Evolutionary conservation across 2,329 filamentous ascomycete species (phyloP).

Genomic region (Colletotrichum horii): DNA sequence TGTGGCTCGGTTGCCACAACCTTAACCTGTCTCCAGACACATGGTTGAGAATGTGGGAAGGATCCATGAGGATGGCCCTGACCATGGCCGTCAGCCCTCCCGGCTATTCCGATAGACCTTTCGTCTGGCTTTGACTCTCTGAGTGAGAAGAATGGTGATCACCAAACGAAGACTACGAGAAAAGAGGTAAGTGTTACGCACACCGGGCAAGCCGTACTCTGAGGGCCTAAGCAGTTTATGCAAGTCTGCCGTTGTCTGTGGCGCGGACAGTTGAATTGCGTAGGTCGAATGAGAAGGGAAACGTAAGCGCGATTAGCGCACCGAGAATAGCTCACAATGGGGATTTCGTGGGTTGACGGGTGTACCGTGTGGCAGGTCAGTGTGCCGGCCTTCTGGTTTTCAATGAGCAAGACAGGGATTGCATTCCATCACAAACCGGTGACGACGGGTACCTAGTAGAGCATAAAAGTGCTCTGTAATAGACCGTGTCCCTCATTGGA

Average conservation of each 20-base stretch:
- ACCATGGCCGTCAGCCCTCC: background rate
- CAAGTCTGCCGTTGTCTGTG: background rate
- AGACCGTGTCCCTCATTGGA: background rate
- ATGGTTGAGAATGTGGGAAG: background rate
- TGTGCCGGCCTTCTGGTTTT: background rate
- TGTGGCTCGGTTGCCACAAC: background rate
- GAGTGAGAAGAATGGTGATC: background rate
- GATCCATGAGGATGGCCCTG: background rate
- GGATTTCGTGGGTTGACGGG: background rate
- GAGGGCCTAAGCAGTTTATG: background rate
- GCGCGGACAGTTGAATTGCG: background rate
- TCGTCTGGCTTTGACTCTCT: background rate
- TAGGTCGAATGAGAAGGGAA: background rate
- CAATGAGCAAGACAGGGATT: background rate
- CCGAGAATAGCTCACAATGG: background rate
- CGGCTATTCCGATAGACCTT: background rate
- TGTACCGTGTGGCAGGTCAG: background rate
- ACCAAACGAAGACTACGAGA: background rate
- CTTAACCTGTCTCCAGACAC: background rate
- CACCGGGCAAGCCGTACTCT: background rate
- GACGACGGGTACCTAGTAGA: background rate
- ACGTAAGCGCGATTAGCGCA: background rate
- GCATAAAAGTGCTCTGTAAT: background rate
- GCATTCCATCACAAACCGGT: background rate
- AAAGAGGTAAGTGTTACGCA: background rate